Base-by-base conservation (phyloP, 2,329 filamentous ascomycete genomes). In the Epichloe gansuensis region DNA sequence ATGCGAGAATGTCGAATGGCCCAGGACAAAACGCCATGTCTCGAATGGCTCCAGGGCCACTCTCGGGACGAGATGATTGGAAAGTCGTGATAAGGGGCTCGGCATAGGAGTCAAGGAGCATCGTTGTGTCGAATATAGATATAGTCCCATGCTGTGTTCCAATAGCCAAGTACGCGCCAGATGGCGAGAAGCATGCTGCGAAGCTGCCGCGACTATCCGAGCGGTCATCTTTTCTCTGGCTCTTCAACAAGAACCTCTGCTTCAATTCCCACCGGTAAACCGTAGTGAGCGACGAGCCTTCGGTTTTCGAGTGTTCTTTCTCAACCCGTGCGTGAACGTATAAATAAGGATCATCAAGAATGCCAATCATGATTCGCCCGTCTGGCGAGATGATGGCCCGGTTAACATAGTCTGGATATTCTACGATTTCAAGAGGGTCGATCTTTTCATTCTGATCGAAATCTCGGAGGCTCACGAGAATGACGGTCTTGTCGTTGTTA, bases 381-480 rank as follows among this genome's bases (percentile, higher is more conserved):
- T 96, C 86, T 0, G 91, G 93, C 6, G 91, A 96, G 50, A 98
- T 84, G n/a, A 90, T 81, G 36, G 90, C 88, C 62, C 94, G 89
- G 61, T 98, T 98, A 71, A 97, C 91, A 57, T 83, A 86, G 63
- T 91, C 86, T 5, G 87, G 84, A 57, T 95, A 84, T 4, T 79
- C 75, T 50, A 96, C 71, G 43, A 82, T 76, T 51, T 87, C 81
- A 23, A 94, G 69, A 38, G 85, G 74, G 54, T 85, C 74, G 13
- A 67, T 66, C 47, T 66, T 66, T 15, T 71, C 66, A 44, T 64
- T 64, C 36, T 60, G 60, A 4, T 70, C 67, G 49, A 81, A 78
- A 50, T 84, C 79, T 31, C 78, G 74, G 21, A 97, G 72, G 47
- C 84, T 85, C 63, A 94, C 88, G n/a, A 96, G 71, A 31, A 85